Evolutionary conservation across 306 rosid species (phyloP).

Genomic region (Sicyos baderoa): DNA sequence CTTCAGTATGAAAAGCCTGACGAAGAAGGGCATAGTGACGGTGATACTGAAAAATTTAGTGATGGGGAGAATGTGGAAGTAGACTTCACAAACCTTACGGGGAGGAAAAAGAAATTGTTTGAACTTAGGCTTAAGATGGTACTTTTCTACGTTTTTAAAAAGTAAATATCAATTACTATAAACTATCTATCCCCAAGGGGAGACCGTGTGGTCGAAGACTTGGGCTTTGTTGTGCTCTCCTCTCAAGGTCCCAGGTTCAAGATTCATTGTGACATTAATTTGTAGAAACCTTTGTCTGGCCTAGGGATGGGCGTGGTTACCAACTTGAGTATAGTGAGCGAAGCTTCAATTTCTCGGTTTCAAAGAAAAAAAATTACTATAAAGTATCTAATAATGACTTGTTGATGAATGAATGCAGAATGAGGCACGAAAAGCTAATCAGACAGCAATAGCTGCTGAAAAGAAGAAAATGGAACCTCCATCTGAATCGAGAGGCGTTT

Average conservation of each 20-base stretch:
- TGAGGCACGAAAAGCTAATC: constrained; percentile 83
- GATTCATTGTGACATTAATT: no score
- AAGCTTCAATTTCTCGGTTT: no score
- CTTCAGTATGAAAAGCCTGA: constrained; percentile 38
- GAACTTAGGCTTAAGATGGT: constrained; percentile 88
- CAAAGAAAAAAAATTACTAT: constrained; percentile 12
- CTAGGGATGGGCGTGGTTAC: no score
- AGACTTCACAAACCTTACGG: constrained; percentile 40
- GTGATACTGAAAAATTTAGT: constrained; percentile 39
- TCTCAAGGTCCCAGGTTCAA: no score
- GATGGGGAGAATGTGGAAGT: constrained; percentile 25
- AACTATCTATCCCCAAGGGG: no score
- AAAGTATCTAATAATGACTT: neutral
- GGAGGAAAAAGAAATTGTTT: constrained; percentile 74
- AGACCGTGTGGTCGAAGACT: no score
- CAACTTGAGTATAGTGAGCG: no score
- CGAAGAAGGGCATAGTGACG: constrained; percentile 42
- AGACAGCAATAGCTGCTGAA: constrained; percentile 79
- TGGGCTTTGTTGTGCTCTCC: no score
- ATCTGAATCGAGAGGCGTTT: constrained; percentile 78
- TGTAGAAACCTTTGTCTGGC: no score
- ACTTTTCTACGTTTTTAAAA: constrained; percentile 17
- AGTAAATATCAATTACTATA: neutral
- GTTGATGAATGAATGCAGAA: constrained; percentile 35
- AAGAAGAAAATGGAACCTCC: constrained; percentile 95